phyloP scores from a whole-genome alignment of 352 stramenopile species.

The Pythium sukuiense region DNA sequence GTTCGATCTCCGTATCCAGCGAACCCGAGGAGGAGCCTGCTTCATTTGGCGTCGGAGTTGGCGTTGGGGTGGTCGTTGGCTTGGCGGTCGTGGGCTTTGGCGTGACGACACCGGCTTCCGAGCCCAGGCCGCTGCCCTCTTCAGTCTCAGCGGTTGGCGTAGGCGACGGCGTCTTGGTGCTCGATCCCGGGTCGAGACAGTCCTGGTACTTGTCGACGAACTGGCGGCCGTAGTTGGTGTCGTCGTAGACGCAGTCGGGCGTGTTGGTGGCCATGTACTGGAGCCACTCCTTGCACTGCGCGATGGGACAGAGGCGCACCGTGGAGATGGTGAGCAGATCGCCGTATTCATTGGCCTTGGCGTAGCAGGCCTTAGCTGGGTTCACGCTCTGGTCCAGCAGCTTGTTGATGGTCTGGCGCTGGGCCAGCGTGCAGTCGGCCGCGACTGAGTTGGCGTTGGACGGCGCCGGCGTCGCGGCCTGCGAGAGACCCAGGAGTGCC shows the following conservation, averaged over 20 bases:
- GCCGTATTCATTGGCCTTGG: conserved; percentile 33
- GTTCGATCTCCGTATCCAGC: conserved; percentile 16
- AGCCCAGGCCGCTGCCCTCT: conserved; percentile 16
- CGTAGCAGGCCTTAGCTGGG: conserved; percentile 56
- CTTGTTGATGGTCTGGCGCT: conserved; percentile 58
- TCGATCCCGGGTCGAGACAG: conserved; percentile 26
- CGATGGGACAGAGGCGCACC: conserved; percentile 51
- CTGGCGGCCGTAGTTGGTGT: conserved; percentile 51
- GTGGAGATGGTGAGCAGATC: conserved; percentile 54
- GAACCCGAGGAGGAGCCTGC: conserved; percentile 12
- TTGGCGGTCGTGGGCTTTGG: conserved; percentile 13
- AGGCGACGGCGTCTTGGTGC: conserved; percentile 9
- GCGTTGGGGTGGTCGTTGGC: background rate
- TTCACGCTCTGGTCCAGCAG: conserved; percentile 58
- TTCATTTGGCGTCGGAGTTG: background rate
- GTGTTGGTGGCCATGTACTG: conserved; percentile 52
- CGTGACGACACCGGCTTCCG: conserved; percentile 18
- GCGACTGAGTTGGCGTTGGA: conserved; percentile 26
- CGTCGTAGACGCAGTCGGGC: conserved; percentile 65
- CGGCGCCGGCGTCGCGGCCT: conserved; percentile 8
- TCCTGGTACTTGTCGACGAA: conserved; percentile 51
- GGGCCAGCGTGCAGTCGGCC: conserved; percentile 47
- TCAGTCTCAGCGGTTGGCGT: conserved; percentile 9
- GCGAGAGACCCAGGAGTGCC: conserved; percentile 21
- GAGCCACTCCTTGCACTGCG: conserved; percentile 53